phyloP scores from a whole-genome alignment of 192 early-diverging fungal species.

The Gaertneriomyces semiglobifer region DNA sequence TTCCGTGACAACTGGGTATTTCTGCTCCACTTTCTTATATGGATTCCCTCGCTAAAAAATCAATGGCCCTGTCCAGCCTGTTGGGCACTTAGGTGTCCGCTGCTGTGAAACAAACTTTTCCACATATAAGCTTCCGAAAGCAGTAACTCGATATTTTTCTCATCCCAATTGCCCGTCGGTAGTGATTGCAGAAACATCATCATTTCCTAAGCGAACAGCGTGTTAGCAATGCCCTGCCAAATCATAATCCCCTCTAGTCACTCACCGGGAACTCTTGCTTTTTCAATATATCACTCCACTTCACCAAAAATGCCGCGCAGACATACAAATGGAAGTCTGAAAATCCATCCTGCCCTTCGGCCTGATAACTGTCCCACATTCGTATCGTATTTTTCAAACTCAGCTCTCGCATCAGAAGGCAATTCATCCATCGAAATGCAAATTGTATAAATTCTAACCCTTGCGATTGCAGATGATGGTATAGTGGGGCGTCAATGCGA shows the following conservation, averaged over 20 bases:
- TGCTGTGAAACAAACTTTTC: conserved; percentile 86
- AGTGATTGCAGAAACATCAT: conserved; percentile 91
- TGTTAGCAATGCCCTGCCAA: neutral
- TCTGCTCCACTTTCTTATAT: too few relatives aligned
- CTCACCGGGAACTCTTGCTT: conserved; percentile 86
- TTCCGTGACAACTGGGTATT: too few relatives aligned
- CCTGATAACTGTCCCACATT: conserved; percentile 99
- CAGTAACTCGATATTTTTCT: conserved; percentile 90
- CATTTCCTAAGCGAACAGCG: conserved; percentile 54
- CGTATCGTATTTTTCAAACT: conserved; percentile 81
- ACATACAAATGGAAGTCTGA: conserved; percentile 98
- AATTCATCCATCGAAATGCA: conserved; percentile 99
- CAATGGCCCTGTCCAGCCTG: too few relatives aligned
- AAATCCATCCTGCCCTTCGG: conserved; percentile 86
- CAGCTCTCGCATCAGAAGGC: conserved; percentile 94
- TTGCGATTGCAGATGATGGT: conserved; percentile 78
- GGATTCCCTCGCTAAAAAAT: too few relatives aligned
- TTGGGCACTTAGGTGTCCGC: too few relatives aligned
- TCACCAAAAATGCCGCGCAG: conserved; percentile 95
- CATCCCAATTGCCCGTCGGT: conserved; percentile 81
- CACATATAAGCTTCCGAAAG: conserved; percentile 96
- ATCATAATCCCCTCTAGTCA: neutral
- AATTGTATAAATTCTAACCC: conserved; percentile 98
- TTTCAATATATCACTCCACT: conserved; percentile 82
- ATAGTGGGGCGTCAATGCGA: conserved; percentile 85